Percentiles rank a stretch among this genome's conserved stretches.
Evolutionary conservation across 495 filamentous ascomycete species (phyloP).

Genomic region (Penicillium cinerascens): DNA sequence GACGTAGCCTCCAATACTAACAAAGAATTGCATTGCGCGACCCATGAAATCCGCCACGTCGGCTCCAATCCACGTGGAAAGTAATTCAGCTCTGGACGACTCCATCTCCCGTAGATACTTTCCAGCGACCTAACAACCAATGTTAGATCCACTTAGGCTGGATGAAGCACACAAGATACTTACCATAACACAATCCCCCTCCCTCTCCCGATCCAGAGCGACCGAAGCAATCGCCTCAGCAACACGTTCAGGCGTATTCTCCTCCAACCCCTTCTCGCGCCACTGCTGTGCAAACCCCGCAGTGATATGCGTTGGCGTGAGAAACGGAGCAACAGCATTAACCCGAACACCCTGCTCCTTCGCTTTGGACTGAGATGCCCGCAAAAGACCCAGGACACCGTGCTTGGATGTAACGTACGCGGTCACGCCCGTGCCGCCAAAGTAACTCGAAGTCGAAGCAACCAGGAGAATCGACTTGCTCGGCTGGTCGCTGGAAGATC

Average conservation of each 20-base stretch:
- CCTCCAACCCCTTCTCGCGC: slow-evolving; percentile 17
- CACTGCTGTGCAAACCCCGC: slow-evolving; percentile 19
- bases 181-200: slow-evolving; percentile 22
- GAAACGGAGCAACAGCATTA: slow-evolving; percentile 30
- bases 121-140: slow-evolving; percentile 21
- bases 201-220: slow-evolving; percentile 9
- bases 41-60: slow-evolving; percentile 26
- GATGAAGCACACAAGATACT: background rate
- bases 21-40: slow-evolving; percentile 24
- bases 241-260: slow-evolving; percentile 26
- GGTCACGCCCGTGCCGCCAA: slow-evolving; percentile 27
- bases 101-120: slow-evolving; percentile 28
- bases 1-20: slow-evolving; percentile 31
- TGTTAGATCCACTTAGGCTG: background rate
- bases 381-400: slow-evolving; percentile 27
- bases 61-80: slow-evolving; percentile 24
- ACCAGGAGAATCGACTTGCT: slow-evolving; percentile 26
- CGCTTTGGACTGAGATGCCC: slow-evolving; percentile 22
- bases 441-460: slow-evolving; percentile 28
- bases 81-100: slow-evolving; percentile 8
- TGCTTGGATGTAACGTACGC: slow-evolving; percentile 35
- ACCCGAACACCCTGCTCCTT: slow-evolving; percentile 16
- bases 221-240: slow-evolving; percentile 18
- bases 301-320: slow-evolving; percentile 28
- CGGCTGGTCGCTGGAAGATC: background rate